Evolutionary conservation across 768 basidiomycete species (phyloP).

Genomic region (Phlebiopsis flavidoalba): DNA sequence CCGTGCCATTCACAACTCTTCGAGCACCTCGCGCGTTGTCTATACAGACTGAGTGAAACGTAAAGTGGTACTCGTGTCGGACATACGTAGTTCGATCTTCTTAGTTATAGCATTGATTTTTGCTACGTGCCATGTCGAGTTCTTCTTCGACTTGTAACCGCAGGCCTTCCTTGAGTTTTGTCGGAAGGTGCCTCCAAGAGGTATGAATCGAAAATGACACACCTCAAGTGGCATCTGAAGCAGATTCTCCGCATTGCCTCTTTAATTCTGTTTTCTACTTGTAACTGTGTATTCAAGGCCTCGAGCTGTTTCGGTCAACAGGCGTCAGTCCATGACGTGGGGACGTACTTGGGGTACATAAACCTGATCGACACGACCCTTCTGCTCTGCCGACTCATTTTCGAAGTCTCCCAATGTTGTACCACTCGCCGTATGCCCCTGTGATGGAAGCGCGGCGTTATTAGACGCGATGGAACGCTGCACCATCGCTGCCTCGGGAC

Average conservation of each 20-base stretch:
- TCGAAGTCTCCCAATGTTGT: constrained; percentile 3
- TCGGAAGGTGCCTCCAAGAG: not conserved
- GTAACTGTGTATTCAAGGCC: constrained; percentile 59
- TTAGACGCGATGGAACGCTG: constrained; percentile 4
- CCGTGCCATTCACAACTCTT: constrained; percentile 13
- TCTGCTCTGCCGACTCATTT: not conserved
- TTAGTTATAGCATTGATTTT: constrained; percentile 61
- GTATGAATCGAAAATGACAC: constrained; percentile 13
- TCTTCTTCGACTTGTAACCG: constrained; percentile 72
- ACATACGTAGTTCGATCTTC: constrained; percentile 53
- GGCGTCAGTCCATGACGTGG: not conserved
- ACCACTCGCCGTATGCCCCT: not conserved
- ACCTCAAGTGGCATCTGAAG: constrained; percentile 63
- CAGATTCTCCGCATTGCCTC: constrained; percentile 91
- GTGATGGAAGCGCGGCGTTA: not conserved
- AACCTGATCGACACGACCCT: constrained; percentile 4
- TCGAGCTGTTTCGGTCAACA: constrained; percentile 41
- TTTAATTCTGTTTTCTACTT: constrained; percentile 76
- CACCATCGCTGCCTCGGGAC: constrained; percentile 11
- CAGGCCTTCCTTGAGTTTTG: constrained; percentile 48
- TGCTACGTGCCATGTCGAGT: constrained; percentile 66
- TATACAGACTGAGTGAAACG: not conserved
- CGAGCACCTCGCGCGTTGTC: constrained; percentile 15
- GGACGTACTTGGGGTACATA: not conserved
- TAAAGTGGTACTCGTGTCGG: not conserved